phyloP scores from a whole-genome alignment of 148 eudicot species.

The Camellia lanceoleosa region DNA sequence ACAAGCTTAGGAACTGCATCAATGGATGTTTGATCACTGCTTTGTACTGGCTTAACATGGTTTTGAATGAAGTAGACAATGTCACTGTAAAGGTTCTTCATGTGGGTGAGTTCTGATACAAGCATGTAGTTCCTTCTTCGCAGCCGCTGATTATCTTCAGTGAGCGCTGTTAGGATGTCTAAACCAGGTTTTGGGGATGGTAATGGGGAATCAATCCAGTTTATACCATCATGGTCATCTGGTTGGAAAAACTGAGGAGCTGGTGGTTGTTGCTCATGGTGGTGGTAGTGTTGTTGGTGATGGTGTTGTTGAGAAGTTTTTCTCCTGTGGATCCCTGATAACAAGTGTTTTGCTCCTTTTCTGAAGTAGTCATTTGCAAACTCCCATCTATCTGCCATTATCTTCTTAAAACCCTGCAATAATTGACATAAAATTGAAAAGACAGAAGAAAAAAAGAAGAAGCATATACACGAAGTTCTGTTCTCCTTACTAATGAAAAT shows the following conservation, averaged over 20 bases:
- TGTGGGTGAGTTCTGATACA: slow-evolving; percentile 48
- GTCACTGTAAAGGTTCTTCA: slow-evolving; percentile 54
- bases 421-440: too few species aligned
- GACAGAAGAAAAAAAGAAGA: too few species aligned
- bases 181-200: too few species aligned
- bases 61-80: slow-evolving; percentile 52
- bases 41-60: slow-evolving; percentile 38
- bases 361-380: slow-evolving; percentile 56
- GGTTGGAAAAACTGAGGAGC: slow-evolving; percentile 3
- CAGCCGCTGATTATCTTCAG: slow-evolving; percentile 43
- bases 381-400: slow-evolving; percentile 65
- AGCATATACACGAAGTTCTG: too few species aligned
- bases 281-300: slow-evolving; percentile 19
- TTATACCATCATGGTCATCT: too few species aligned
- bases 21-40: too few species aligned
- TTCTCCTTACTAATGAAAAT: background rate
- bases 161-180: slow-evolving; percentile 28
- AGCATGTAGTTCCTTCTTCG: slow-evolving; percentile 51
- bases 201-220: too few species aligned
- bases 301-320: slow-evolving; percentile 35
- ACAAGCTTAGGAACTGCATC: too few species aligned
- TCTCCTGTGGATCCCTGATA: slow-evolving; percentile 51
- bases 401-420: slow-evolving; percentile 52
- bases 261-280: background rate
- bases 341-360: slow-evolving; percentile 44